Base-by-base conservation (phyloP, 495 filamentous ascomycete genomes). In the Recurvomyces mirabilis region DNA sequence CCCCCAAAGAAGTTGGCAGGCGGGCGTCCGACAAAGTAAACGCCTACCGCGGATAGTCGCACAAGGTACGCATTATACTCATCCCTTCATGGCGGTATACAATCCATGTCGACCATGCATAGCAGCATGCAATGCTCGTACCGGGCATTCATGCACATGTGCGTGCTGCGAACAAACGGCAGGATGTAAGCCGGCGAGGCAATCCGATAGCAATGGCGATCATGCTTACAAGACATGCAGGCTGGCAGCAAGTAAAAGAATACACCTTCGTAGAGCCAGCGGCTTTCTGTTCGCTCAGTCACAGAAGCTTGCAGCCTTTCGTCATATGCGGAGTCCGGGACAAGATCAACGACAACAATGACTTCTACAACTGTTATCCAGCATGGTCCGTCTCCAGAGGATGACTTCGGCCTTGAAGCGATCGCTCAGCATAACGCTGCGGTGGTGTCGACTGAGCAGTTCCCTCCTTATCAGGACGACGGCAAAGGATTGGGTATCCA, bases 211-310 rank as follows among this genome's bases (percentile, higher is more conserved):
- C 23, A 38, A 25, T 17, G 42, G 19, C 25, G 22, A 15, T 26
- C 38, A 39, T 44, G 40, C 51, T 54, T 46, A 54, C 46, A 49
- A 49, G 37, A 54, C 47, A 49, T 54, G 51, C 46, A 54, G 51
- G 32, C 32, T 25, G 37, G 37, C 37, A 20, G 19, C 28, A 20
- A 35, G 26, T 36, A 35, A 41, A 42, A 19, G 29, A 23, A 24
- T 3, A 15, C 34, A 37, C 22, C 34, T 24, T 37, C 33, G 24
- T 40, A 10, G 28, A 34, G 19, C 21, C 23, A 19, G 19, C 28
- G 23, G 32, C 41, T 13, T 30, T 38, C 34, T 41, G 22, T 2
- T 37, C 22, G 34, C 19, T 37, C 34, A 11, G 12, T 3, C 13
- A 23, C 12, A 26, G 11, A 26, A n/a, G n/a, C n/a, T n/a, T n/a